phyloP scores from a whole-genome alignment of 768 basidiomycete genomes.

The Mycena indigotica region DNA sequence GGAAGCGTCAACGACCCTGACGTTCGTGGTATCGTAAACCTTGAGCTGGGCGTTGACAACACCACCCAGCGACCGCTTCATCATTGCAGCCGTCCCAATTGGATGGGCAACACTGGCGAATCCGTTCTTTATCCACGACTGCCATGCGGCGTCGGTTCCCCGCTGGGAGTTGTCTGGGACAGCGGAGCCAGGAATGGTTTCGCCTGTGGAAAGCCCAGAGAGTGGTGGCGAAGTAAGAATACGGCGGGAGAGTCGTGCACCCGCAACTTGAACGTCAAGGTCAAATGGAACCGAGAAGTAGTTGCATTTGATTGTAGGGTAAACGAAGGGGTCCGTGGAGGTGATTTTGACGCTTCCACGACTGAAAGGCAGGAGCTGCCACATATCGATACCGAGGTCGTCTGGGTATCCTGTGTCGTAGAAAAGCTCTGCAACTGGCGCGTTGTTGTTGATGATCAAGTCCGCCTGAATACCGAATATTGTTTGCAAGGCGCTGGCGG shows the following conservation, averaged over 20 bases:
- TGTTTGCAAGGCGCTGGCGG: constrained; percentile 41
- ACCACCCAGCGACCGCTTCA: constrained; percentile 41
- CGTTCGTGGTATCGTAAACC: constrained; percentile 50
- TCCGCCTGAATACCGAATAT: constrained; percentile 51
- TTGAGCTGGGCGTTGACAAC: constrained; percentile 49
- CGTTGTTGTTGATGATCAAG: constrained; percentile 49
- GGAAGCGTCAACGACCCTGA: constrained; percentile 56
- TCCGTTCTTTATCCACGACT: constrained; percentile 44
- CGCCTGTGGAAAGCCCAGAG: constrained; percentile 43
- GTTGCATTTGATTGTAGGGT: constrained; percentile 51
- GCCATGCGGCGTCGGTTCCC: constrained; percentile 50
- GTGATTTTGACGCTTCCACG: constrained; percentile 39
- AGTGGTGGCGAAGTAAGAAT: constrained; percentile 45
- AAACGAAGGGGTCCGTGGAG: constrained; percentile 47
- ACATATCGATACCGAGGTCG: constrained; percentile 52
- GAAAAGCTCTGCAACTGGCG: constrained; percentile 51
- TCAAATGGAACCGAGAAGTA: constrained; percentile 55
- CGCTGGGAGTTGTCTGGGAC: constrained; percentile 47
- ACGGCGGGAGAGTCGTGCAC: constrained; percentile 45
- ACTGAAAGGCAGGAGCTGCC: constrained; percentile 59
- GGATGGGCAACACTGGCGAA: constrained; percentile 53
- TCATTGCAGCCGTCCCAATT: constrained; percentile 50
- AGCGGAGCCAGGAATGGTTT: constrained; percentile 42
- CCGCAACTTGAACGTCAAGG: constrained; percentile 51
- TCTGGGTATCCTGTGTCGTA: constrained; percentile 48